phyloP scores from a whole-genome alignment of 257 asterid genomes.

The Anisodus acutangulus region DNA sequence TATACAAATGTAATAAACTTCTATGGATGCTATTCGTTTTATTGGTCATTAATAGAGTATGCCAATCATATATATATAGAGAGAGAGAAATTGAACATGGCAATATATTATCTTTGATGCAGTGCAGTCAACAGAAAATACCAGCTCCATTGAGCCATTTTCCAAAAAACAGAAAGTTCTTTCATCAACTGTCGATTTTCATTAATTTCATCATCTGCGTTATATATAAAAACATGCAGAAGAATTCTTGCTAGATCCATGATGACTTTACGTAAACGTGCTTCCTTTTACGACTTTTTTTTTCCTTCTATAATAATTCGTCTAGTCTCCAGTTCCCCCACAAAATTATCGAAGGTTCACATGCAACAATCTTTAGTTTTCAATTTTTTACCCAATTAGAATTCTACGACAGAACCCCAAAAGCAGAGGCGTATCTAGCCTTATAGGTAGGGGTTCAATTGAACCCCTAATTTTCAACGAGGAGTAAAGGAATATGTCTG shows the following conservation, averaged over 20 bases:
- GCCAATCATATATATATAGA: background rate
- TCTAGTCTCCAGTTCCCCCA: background rate
- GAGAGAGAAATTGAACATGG: background rate
- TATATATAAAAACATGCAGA: background rate
- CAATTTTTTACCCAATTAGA: background rate
- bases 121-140: background rate
- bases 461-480: no score
- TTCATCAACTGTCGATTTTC: background rate
- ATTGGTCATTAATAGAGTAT: background rate
- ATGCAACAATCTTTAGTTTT: background rate
- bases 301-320: no score
- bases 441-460: no score
- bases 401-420: background rate
- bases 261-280: no score
- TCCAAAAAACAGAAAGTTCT: background rate
- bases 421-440: no score
- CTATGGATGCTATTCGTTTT: background rate
- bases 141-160: background rate
- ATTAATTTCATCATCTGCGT: background rate
- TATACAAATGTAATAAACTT: background rate
- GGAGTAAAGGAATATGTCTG: no score
- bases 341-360: background rate
- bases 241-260: background rate
- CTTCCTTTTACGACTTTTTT: no score
- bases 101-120: background rate